Percentiles rank a stretch among this genome's conserved stretches.
Conservation (phyloP, 2,329 filamentous ascomycete genomes). For the Elsinoe ampelina region DNA sequence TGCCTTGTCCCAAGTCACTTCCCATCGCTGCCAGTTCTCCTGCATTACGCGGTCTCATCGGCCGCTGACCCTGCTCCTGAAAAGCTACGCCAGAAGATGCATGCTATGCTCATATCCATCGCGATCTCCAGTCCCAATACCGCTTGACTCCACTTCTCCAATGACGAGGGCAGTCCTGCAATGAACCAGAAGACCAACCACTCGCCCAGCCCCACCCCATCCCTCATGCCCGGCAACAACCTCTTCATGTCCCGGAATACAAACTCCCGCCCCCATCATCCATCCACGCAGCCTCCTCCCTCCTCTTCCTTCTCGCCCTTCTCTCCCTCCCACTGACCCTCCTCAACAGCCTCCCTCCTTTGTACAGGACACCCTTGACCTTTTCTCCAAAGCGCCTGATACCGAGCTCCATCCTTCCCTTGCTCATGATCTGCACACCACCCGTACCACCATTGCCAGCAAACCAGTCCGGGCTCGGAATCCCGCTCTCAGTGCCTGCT, state of each 20-base stretch:
- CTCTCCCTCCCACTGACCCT: conserved; percentile 12
- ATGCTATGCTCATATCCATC: background rate
- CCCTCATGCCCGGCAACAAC: background rate
- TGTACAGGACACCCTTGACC: conserved; percentile 28
- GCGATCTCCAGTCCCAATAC: too few species aligned
- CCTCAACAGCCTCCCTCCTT: conserved; percentile 27
- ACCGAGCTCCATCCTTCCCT: conserved; percentile 32
- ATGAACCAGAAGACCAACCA: too few species aligned
- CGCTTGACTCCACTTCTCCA: too few species aligned
- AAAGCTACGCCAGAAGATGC: background rate
- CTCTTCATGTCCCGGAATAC: conserved; percentile 10
- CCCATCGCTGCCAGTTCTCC: background rate
- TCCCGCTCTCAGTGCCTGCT: conserved; percentile 16
- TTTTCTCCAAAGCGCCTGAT: conserved; percentile 33
- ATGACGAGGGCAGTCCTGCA: too few species aligned
- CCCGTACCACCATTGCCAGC: conserved; percentile 19
- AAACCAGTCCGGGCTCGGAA: conserved; percentile 16
- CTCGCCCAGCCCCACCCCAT: background rate
- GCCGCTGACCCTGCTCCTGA: background rate
- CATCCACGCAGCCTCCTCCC: conserved; percentile 21
- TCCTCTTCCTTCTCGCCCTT: conserved; percentile 14
- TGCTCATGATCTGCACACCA: conserved; percentile 20
- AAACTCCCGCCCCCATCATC: conserved; percentile 16
- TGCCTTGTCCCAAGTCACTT: background rate
- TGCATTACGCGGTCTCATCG: background rate